Conservation (phyloP, 805 yeast species). For the Kodamaea jinghongensis region DNA sequence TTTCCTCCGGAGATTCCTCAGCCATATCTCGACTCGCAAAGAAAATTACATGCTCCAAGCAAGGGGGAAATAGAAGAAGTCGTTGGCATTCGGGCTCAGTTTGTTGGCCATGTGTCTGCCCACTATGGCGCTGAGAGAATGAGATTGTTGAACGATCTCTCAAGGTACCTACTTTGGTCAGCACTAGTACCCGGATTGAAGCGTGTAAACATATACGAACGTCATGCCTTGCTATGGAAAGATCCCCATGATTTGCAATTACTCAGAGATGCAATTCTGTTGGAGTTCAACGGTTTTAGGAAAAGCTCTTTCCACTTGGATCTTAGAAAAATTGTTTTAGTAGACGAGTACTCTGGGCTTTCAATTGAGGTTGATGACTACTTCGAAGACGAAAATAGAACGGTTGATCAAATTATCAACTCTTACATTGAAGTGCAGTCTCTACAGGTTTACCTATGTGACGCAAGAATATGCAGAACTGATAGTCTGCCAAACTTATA, state of each 20-base stretch:
- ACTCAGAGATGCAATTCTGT: constrained; percentile 17
- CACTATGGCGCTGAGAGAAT: constrained; percentile 43
- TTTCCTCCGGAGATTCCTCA: constrained; percentile 42
- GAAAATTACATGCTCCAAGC: constrained; percentile 36
- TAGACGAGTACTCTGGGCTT: not conserved
- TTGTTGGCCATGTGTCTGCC: constrained; percentile 34
- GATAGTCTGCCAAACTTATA: too few species aligned
- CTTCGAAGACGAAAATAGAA: not conserved
- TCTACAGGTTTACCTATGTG: not conserved
- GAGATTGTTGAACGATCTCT: constrained; percentile 34
- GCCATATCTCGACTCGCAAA: constrained; percentile 43
- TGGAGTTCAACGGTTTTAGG: constrained; percentile 18
- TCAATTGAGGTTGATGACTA: not conserved
- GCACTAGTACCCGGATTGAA: constrained; percentile 18
- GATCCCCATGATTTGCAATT: constrained; percentile 8
- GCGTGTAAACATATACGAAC: constrained; percentile 22
- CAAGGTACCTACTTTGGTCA: constrained; percentile 30
- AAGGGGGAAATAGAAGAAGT: constrained; percentile 31
- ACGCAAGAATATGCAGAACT: too few species aligned
- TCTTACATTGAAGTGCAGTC: not conserved
- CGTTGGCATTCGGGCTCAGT: constrained; percentile 35
- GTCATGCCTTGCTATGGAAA: constrained; percentile 21
- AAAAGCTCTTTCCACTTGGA: not conserved
- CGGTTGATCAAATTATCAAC: constrained; percentile 4
- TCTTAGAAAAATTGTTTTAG: not conserved